Conservation (phyloP, 2,329 filamentous ascomycete species). For the Aphanoascus verrucosus region DNA sequence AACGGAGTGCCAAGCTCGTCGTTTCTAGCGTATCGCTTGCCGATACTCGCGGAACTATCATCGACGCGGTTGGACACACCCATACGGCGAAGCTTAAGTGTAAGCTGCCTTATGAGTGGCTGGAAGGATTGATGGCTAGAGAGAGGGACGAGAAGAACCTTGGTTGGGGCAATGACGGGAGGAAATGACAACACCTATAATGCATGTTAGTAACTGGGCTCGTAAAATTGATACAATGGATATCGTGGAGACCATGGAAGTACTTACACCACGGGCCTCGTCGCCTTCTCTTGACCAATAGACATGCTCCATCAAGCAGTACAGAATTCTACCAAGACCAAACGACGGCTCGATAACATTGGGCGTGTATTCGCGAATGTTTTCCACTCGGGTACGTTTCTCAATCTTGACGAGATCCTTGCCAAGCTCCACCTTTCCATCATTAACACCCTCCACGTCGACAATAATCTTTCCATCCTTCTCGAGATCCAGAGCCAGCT, state of each 20-base stretch:
- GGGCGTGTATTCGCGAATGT: constrained; percentile 81
- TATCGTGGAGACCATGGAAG: neutral
- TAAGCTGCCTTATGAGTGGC: constrained; percentile 62
- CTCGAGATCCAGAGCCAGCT: constrained; percentile 62
- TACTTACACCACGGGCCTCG: constrained; percentile 74
- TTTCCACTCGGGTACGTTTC: constrained; percentile 70
- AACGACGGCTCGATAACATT: constrained; percentile 98
- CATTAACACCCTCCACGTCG: constrained; percentile 55
- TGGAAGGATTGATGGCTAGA: constrained; percentile 71
- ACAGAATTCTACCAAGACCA: constrained; percentile 89
- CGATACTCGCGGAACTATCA: constrained; percentile 81
- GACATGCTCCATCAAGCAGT: constrained; percentile 83
- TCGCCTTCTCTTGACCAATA: constrained; percentile 86
- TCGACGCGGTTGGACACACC: constrained; percentile 79
- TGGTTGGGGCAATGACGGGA: constrained; percentile 75
- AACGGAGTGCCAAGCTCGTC: constrained; percentile 92
- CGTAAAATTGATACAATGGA: neutral
- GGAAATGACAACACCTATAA: constrained; percentile 60
- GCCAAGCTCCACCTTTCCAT: constrained; percentile 66
- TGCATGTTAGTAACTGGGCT: neutral
- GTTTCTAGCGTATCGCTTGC: constrained; percentile 88
- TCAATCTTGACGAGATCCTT: constrained; percentile 75
- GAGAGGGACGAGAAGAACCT: constrained; percentile 84
- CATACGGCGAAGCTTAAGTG: constrained; percentile 61
- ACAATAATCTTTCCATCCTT: constrained; percentile 65